Evolutionary conservation across 2,329 filamentous ascomycete genomes (phyloP).

Genomic region (Daldinia sp.): DNA sequence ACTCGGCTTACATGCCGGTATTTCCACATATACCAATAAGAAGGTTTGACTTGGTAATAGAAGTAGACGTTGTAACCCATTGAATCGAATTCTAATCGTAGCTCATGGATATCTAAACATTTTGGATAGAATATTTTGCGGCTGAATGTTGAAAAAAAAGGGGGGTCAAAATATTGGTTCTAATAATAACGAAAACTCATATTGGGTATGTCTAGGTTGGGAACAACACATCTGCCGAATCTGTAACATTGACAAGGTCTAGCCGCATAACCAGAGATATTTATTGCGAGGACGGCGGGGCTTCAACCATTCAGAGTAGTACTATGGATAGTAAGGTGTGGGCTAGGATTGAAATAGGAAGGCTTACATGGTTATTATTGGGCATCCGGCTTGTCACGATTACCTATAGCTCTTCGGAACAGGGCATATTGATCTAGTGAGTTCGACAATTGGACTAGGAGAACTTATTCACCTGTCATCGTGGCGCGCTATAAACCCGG

Average conservation of each 20-base stretch:
- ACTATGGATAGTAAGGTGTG: slow-evolving; percentile 10
- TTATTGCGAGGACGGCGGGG: slow-evolving; percentile 12
- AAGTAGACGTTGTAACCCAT: slow-evolving; percentile 13
- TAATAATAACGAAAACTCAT: slow-evolving; percentile 26
- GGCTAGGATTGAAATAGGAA: slow-evolving; percentile 10
- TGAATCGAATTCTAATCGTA: slow-evolving; percentile 19
- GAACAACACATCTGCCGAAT: slow-evolving; percentile 11
- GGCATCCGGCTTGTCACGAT: slow-evolving; percentile 9
- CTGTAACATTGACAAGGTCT: slow-evolving; percentile 12
- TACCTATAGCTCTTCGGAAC: slow-evolving; percentile 10
- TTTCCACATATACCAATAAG: background rate
- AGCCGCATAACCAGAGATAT: slow-evolving; percentile 9
- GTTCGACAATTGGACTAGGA: slow-evolving; percentile 16
- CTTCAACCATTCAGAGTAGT: slow-evolving; percentile 16
- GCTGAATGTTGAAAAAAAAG: slow-evolving; percentile 19
- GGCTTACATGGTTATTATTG: slow-evolving; percentile 19
- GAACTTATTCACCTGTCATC: slow-evolving; percentile 11
- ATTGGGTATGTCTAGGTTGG: slow-evolving; percentile 16
- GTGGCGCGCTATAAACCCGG: slow-evolving; percentile 24
- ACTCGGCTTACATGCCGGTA: slow-evolving; percentile 4
- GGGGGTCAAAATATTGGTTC: slow-evolving; percentile 19
- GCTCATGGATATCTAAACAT: slow-evolving; percentile 20
- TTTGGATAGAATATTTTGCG: slow-evolving; percentile 26
- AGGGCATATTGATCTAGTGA: slow-evolving; percentile 5
- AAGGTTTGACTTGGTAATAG: background rate